phyloP scores from a whole-genome alignment of 257 asterid genomes.

The Solanum etuberosum region DNA sequence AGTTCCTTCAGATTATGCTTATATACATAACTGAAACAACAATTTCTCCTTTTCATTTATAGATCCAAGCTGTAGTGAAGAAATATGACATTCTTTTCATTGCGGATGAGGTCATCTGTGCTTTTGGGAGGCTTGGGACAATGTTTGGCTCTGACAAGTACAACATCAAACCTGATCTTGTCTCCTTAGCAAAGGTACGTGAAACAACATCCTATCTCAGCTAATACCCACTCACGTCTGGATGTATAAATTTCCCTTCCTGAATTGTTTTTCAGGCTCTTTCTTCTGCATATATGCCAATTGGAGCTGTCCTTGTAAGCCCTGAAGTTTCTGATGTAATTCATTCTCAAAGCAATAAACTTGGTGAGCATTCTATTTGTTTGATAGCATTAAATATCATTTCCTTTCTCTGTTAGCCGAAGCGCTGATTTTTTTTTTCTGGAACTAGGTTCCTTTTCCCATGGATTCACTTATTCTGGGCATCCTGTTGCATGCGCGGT shows the following conservation, averaged over 20 bases:
- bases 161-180: slow-evolving; percentile 88
- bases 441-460: slow-evolving; percentile 63
- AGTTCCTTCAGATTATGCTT: not conserved
- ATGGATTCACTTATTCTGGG: slow-evolving; percentile 96
- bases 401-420: not conserved
- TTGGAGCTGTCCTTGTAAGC: slow-evolving; percentile 91
- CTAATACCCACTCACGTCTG: not conserved
- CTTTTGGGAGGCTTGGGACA: slow-evolving; percentile 90
- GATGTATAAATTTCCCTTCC: not conserved
- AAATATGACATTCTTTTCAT: slow-evolving; percentile 78
- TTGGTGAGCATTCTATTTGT: slow-evolving; percentile 34
- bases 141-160: slow-evolving; percentile 91
- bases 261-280: slow-evolving; percentile 47
- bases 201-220: not conserved
- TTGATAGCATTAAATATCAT: not conserved
- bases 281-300: slow-evolving; percentile 92
- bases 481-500: slow-evolving; percentile 97
- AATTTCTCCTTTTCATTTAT: not conserved
- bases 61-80: slow-evolving; percentile 83
- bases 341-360: slow-evolving; percentile 78
- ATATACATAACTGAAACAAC: not conserved
- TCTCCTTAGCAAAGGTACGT: slow-evolving; percentile 73
- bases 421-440: not conserved
- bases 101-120: slow-evolving; percentile 97
- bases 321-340: slow-evolving; percentile 68